Base-by-base conservation (phyloP, 2,329 filamentous ascomycete genomes). In the Aphanoascus verrucosus region DNA sequence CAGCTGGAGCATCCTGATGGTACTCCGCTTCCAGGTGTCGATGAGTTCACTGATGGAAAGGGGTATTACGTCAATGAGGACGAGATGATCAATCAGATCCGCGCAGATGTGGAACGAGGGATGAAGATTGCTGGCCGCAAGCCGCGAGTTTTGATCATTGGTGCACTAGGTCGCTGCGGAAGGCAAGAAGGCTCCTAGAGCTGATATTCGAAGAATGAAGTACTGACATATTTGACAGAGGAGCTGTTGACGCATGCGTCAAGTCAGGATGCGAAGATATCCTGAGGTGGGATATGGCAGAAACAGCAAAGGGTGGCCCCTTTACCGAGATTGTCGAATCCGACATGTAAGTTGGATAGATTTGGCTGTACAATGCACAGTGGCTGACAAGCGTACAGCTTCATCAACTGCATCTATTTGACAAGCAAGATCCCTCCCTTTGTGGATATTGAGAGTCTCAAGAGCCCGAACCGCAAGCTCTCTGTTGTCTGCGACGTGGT, bases 321-420 rank as follows among this genome's bases (percentile, higher is more conserved):
- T 93, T 90, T 71, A 70, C 76, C 58, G 87, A 93, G 73, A 89
- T 94, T 63, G 75, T 83, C 45, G 79, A 88, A 69, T 78, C 65
- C 3, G 71, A 75, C 62, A 70, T 77, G 58, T 77, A 74, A 35
- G 59, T 53, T 41, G 11, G 19, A 3, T 20, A 17, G 32, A 38
- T n/a, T 8, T 35, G 3, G 32, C 14, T 47, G 28, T 15, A 31
- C 38, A 6, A 19, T 19, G 12, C 43, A 23, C 3, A 37, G 62
- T 65, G 51, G 62, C 56, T 55, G 17, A 57, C 41, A 7, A 11
- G n/a, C 41, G 8, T 83, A 87, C 63, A 84, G 88, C 65, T 88
- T 89, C 66, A 77, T 93, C 68, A 94, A 93, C 75, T 89, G 85
- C 78, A 91, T 95, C 68, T 95, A 95, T 73, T 82, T 96, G 41